phyloP scores from a whole-genome alignment of 768 basidiomycete genomes.

The Phaffia australis region DNA sequence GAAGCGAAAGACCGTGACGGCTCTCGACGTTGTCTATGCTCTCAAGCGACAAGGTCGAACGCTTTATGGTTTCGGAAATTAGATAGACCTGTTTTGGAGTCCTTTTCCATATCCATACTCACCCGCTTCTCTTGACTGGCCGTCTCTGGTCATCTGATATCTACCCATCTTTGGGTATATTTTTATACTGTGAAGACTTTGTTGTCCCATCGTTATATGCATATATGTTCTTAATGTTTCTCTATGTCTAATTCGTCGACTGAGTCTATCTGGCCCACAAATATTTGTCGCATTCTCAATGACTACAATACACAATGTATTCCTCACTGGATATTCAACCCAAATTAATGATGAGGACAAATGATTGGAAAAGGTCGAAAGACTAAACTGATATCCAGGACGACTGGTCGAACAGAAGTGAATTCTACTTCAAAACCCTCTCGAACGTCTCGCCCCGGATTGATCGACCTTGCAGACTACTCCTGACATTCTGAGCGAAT shows the following conservation, averaged over 20 bases:
- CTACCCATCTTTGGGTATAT: no score
- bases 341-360: neutral
- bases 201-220: no score
- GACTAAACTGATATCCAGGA: neutral
- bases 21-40: constrained; percentile 71
- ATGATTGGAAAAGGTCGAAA: neutral
- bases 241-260: no score
- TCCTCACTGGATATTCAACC: neutral
- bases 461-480: constrained; percentile 67
- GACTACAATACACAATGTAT: no score
- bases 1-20: constrained; percentile 84
- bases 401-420: neutral
- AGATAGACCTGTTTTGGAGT: neutral
- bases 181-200: no score
- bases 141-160: no score
- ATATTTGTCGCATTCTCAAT: no score
- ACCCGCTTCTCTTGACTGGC: no score
- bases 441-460: constrained; percentile 74
- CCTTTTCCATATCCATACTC: no score
- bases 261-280: no score
- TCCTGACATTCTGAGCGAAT: constrained; percentile 75
- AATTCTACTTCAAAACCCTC: constrained; percentile 44
- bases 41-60: constrained; percentile 59
- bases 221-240: no score
- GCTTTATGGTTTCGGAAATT: constrained; percentile 63